Evolutionary conservation across 2,329 filamentous ascomycete species (phyloP).

Genomic region (Monilinia fructicola): DNA sequence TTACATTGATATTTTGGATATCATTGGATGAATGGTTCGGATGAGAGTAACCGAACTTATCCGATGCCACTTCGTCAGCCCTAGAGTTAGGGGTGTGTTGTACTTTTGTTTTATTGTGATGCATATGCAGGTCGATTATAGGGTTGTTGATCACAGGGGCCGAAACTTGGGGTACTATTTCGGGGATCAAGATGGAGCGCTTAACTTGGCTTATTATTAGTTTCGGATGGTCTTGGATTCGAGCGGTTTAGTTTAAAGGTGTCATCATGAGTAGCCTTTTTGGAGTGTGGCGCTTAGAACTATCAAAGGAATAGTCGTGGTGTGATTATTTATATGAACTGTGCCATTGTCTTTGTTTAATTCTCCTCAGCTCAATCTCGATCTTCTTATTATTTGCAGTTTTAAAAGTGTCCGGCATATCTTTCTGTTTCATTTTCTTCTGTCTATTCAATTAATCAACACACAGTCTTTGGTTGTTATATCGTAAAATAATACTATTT

Average conservation of each 20-base stretch:
- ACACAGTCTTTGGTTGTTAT: not conserved
- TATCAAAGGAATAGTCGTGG: not conserved
- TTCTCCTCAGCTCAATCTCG: not conserved
- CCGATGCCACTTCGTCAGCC: conserved; percentile 6
- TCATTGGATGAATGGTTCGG: not conserved
- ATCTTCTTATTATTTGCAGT: not conserved
- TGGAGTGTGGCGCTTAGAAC: not conserved
- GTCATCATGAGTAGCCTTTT: not conserved
- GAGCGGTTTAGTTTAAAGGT: not conserved
- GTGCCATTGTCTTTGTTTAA: not conserved
- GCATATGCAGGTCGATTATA: not conserved
- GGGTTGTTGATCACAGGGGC: not conserved
- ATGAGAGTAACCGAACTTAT: conserved; percentile 16
- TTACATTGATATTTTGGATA: not conserved
- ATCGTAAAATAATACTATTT: conserved; percentile 11
- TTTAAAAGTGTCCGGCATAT: not conserved
- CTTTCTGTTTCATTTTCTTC: not conserved
- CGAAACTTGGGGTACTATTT: conserved; percentile 16
- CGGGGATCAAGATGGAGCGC: conserved; percentile 2
- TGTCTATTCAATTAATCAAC: conserved; percentile 1
- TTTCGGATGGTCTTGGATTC: conserved; percentile 6
- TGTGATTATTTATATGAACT: conserved; percentile 10
- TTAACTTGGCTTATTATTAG: not conserved
- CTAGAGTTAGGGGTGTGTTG: conserved; percentile 6
- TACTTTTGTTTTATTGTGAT: not conserved